phyloP scores from a whole-genome alignment of 352 stramenopile species.

The Globisporangium spiculum region DNA sequence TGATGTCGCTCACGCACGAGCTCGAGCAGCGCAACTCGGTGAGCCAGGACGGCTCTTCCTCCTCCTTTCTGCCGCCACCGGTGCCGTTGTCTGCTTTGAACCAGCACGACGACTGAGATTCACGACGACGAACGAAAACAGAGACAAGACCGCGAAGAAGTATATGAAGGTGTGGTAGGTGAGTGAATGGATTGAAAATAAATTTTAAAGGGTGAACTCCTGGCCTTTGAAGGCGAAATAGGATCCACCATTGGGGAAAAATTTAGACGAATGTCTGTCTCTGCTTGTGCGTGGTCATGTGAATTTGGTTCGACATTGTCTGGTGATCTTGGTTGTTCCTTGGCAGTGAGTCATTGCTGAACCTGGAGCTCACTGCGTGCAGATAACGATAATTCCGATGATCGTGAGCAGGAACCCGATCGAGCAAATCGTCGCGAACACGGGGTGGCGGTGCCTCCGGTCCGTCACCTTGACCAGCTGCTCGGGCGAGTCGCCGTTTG shows the following conservation, averaged over 20 bases:
- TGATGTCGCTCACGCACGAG: slow-evolving; percentile 42
- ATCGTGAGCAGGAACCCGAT: slow-evolving; percentile 60
- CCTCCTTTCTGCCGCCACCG: neutral
- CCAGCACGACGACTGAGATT: neutral
- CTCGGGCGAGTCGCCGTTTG: slow-evolving; percentile 56
- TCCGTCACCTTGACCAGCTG: slow-evolving; percentile 80
- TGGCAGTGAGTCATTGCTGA: too few relatives aligned
- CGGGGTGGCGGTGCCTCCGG: slow-evolving; percentile 55
- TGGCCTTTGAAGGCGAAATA: neutral
- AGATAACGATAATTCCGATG: slow-evolving; percentile 68
- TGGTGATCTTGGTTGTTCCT: neutral
- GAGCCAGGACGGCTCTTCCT: slow-evolving; percentile 6
- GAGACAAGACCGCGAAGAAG: neutral
- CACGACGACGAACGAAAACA: neutral
- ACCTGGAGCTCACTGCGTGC: slow-evolving; percentile 24
- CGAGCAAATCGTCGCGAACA: slow-evolving; percentile 72
- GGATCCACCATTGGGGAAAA: neutral
- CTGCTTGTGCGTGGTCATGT: neutral
- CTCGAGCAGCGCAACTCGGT: slow-evolving; percentile 31
- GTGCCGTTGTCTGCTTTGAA: neutral
- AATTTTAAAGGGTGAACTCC: neutral
- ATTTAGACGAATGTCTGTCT: too few relatives aligned
- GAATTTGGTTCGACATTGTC: neutral
- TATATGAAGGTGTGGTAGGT: neutral
- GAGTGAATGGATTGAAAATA: neutral